phyloP scores from a whole-genome alignment of 2,329 filamentous ascomycete species.

The Ophiostoma tasmaniense region DNA sequence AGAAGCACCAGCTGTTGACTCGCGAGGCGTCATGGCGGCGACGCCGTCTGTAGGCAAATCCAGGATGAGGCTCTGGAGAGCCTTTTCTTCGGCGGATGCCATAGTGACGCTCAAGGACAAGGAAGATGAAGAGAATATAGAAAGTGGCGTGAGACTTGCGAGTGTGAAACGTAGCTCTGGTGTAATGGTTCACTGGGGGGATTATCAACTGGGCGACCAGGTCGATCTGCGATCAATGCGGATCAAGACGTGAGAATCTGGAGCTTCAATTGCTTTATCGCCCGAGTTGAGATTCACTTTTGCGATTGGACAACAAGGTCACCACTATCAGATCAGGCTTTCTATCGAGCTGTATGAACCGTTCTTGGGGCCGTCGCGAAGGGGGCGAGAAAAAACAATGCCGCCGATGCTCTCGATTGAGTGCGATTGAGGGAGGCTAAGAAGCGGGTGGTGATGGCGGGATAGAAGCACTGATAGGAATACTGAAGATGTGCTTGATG shows the following conservation, averaged over 20 bases:
- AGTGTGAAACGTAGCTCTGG: background rate
- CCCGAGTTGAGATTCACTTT: background rate
- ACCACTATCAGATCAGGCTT: background rate
- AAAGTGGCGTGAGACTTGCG: background rate
- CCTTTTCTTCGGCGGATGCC: slow-evolving; percentile 1
- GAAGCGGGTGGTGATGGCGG: background rate
- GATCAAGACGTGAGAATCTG: background rate
- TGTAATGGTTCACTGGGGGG: background rate
- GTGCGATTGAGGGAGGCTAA: background rate
- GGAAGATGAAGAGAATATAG: background rate
- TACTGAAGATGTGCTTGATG: background rate
- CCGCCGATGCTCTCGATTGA: background rate
- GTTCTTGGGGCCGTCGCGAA: background rate
- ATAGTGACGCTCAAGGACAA: background rate
- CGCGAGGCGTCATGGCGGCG: background rate
- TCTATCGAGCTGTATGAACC: background rate
- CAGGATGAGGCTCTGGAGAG: background rate
- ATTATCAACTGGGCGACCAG: background rate
- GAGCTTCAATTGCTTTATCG: background rate
- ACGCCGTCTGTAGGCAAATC: background rate
- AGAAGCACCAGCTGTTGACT: background rate
- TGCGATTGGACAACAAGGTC: background rate
- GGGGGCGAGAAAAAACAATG: background rate
- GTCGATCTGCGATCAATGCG: background rate
- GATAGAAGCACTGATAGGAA: background rate